Conservation (phyloP, 1,139 yeast genomes). For the Sugiyamaella novakii region DNA sequence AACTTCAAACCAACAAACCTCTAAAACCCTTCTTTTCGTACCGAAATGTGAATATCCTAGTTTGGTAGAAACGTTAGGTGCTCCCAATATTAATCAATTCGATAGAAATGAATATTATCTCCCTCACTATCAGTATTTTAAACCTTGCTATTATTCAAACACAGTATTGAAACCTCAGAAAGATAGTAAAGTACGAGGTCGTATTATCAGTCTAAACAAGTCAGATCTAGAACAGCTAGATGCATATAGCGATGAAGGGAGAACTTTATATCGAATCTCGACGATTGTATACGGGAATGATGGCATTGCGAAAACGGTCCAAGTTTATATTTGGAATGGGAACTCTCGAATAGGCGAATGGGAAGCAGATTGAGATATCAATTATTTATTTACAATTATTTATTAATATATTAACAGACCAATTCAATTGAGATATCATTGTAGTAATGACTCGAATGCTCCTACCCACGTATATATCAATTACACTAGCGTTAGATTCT, state of each 20-base stretch:
- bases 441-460: too few species aligned
- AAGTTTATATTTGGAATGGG: conserved; percentile 30
- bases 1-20: neutral
- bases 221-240: conserved; percentile 18
- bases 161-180: neutral
- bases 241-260: conserved; percentile 23
- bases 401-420: too few species aligned
- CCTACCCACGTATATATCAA: too few species aligned
- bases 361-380: conserved; percentile 16
- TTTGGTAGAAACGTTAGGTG: neutral
- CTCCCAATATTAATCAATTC: neutral
- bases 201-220: neutral
- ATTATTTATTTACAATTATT: neutral
- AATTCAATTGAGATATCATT: too few species aligned
- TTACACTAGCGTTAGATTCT: too few species aligned
- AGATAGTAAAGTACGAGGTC: conserved; percentile 4
- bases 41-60: neutral
- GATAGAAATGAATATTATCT: conserved; percentile 3
- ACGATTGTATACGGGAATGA: conserved; percentile 3
- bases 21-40: conserved; percentile 1
- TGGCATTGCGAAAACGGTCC: neutral
- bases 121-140: conserved; percentile 2
- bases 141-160: conserved; percentile 2
- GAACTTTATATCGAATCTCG: conserved; percentile 19
- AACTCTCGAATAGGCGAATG: conserved; percentile 29